A percentile compares a stretch with the other conserved stretches of the same genome.
These are phyloP conservation scores for Cydonia oblonga DNA, from an alignment of 331 rosid genomes.

Conservation along the genomic window DNA sequence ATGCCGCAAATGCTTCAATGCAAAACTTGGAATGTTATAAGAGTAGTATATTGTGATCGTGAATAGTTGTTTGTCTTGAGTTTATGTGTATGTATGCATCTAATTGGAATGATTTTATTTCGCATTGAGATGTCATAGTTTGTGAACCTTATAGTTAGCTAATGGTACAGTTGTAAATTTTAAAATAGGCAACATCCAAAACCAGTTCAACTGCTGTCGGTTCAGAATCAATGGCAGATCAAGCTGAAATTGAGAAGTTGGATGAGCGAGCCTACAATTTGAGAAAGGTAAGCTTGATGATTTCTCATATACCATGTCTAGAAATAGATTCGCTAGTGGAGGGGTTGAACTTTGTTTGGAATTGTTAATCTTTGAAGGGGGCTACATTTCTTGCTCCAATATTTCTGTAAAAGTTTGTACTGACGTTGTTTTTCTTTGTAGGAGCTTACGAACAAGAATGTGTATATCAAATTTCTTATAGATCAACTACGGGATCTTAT, in stretches of 20 bases:
- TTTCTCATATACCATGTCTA: not conserved
- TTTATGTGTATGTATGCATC: not conserved
- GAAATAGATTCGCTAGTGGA: not conserved
- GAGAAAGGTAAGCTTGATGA: constrained; percentile 38
- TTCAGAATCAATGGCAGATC: constrained; percentile 29
- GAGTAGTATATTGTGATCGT: not conserved
- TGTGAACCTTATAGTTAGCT: not conserved
- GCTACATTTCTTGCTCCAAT: not conserved
- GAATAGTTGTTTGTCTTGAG: not conserved
- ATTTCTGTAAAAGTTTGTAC: not conserved
- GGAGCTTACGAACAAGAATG: constrained; percentile 77
- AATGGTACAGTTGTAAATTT: not conserved
- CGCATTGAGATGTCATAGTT: not conserved
- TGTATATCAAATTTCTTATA: constrained; percentile 59
- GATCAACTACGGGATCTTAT: constrained; percentile 76
- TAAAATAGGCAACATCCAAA: constrained; percentile 49
- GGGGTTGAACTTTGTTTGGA: not conserved
- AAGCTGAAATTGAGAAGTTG: constrained; percentile 61
- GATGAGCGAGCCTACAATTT: constrained; percentile 59
- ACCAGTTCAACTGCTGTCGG: constrained; percentile 35
- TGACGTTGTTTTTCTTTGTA: constrained; percentile 14
- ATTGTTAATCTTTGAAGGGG: not conserved
- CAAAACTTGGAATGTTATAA: not conserved
- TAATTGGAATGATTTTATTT: not conserved
- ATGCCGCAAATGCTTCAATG: not conserved